Percentiles rank a stretch among this genome's conserved stretches.
phyloP scores from a whole-genome alignment of 2,329 filamentous ascomycete species.

The Cladosporium sp. region DNA sequence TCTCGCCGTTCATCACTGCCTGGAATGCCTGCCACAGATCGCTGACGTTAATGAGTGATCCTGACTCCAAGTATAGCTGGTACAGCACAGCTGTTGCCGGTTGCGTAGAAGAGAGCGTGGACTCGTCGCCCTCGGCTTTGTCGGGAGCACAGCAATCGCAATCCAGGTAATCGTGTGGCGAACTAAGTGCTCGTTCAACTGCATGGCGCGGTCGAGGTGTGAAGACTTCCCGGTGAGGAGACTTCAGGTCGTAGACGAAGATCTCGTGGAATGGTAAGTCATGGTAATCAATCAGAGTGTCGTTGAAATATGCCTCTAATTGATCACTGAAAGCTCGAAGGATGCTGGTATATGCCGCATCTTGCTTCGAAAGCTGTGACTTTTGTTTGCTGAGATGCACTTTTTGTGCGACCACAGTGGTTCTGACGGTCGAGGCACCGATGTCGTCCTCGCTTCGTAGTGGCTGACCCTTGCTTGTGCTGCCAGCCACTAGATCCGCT shows the following conservation, averaged over 20 bases:
- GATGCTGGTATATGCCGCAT: slow-evolving; percentile 68
- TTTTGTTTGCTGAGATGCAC: slow-evolving; percentile 77
- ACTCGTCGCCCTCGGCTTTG: slow-evolving; percentile 44
- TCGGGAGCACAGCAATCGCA: slow-evolving; percentile 64
- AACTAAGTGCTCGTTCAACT: slow-evolving; percentile 69
- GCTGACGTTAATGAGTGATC: slow-evolving; percentile 72
- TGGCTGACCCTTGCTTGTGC: slow-evolving; percentile 27
- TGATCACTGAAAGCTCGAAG: slow-evolving; percentile 58
- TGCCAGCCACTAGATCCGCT: slow-evolving; percentile 24
- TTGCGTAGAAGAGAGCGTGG: slow-evolving; percentile 58
- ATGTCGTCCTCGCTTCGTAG: slow-evolving; percentile 76
- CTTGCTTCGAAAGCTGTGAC: slow-evolving; percentile 67
- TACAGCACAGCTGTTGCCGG: slow-evolving; percentile 74
- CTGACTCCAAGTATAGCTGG: slow-evolving; percentile 76
- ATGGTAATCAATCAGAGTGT: slow-evolving; percentile 50
- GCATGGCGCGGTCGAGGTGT: slow-evolving; percentile 69
- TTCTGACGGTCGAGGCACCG: slow-evolving; percentile 67
- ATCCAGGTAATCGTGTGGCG: slow-evolving; percentile 74
- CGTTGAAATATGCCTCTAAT: slow-evolving; percentile 50
- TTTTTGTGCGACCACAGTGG: slow-evolving; percentile 77
- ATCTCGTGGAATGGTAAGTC: slow-evolving; percentile 66
- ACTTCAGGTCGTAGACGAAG: slow-evolving; percentile 72
- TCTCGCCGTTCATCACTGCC: slow-evolving; percentile 57
- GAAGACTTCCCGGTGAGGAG: slow-evolving; percentile 72
- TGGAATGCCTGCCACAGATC: slow-evolving; percentile 79